Evolutionary conservation across 2,329 filamentous ascomycete species (phyloP).

Genomic region (Leptographium galeiforme): DNA sequence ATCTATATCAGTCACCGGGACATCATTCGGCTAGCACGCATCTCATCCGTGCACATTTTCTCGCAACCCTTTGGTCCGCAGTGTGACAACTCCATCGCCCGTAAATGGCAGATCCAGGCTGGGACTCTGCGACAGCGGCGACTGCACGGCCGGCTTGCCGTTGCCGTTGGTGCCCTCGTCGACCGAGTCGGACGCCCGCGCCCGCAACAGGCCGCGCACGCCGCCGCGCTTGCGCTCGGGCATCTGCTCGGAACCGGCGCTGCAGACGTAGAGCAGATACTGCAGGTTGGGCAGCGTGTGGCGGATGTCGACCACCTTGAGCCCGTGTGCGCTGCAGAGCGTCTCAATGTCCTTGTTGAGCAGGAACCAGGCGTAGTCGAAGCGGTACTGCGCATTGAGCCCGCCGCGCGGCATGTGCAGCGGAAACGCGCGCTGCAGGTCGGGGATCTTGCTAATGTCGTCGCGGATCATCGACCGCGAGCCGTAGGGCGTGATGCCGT

Average conservation of each 20-base stretch:
- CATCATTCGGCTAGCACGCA: neutral
- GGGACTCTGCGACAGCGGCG: neutral
- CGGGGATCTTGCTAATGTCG: conserved; percentile 47
- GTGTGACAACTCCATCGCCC: conserved; percentile 31
- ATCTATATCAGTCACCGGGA: neutral
- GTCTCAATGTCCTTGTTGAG: conserved; percentile 88
- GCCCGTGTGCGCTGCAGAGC: conserved; percentile 48
- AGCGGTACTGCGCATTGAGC: conserved; percentile 67
- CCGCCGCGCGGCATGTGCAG: conserved; percentile 53
- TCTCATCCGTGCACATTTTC: conserved; percentile 22
- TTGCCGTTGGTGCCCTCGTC: conserved; percentile 1
- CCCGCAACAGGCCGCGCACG: conserved; percentile 35
- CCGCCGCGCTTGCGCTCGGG: conserved; percentile 49
- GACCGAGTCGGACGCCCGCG: neutral
- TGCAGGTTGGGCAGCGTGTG: conserved; percentile 90
- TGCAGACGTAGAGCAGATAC: conserved; percentile 80
- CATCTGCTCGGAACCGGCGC: conserved; percentile 55
- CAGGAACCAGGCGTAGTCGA: conserved; percentile 94
- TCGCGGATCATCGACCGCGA: conserved; percentile 68
- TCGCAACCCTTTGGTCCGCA: conserved; percentile 42
- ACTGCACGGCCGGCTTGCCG: neutral
- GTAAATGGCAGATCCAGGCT: conserved; percentile 28
- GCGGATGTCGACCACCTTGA: conserved; percentile 77
- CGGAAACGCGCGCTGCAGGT: conserved; percentile 61
- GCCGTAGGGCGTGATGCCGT: conserved; percentile 58